Evolutionary conservation across 345 rosid species (phyloP), one percentile per base, ranked within the genome.

Genomic region (Zanthoxylum bungeanum): DNA sequence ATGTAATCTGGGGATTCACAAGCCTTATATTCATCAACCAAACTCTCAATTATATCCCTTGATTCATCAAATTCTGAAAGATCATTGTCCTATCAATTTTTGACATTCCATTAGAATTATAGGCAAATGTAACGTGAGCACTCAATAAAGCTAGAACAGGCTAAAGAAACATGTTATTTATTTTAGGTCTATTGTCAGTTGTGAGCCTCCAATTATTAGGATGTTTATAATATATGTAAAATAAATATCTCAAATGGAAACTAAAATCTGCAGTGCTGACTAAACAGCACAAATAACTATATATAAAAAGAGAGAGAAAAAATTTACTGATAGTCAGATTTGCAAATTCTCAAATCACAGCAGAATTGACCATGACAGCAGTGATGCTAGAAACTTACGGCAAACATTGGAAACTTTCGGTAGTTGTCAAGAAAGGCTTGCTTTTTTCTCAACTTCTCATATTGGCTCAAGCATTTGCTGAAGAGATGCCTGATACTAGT

Each of bases 391-490:
- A 44, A 83, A 88, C 98, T 85, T 74, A 92, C 98, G 71, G 98
- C 98, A 78, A 92, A 95, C 99, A 92, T 95, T 30, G 99, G 98
- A 76, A 95, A 95, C 78, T 95, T 95, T 57, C 98, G 84, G 71
- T 95, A 95, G 60, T 94, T 94, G 78, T 94, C 98, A 40, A 94
- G 98, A 81, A 94, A 94, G 39, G 98, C 98, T 88, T 94, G 99
- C 75, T 90, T 90, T 81, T 87, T 91, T 77, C 98, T 85, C 83
- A 90, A 69, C 82, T 90, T 90, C 57, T 90, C 97, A 66, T 95
- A 95, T 78, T 92, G 99, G 83, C 91, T 87, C 84, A 92, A 74
- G 74, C 93, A 89, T 87, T 85, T 95, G 82, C 96, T 92, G 89
- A 95, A 95, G 53, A 95, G 97, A 76, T 95, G 99, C 49, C 99